Percentiles rank a stretch among this genome's conserved stretches.
Evolutionary conservation across 164 flowering plant genomes (phyloP).

Genomic region (Brasenia schreberi): DNA sequence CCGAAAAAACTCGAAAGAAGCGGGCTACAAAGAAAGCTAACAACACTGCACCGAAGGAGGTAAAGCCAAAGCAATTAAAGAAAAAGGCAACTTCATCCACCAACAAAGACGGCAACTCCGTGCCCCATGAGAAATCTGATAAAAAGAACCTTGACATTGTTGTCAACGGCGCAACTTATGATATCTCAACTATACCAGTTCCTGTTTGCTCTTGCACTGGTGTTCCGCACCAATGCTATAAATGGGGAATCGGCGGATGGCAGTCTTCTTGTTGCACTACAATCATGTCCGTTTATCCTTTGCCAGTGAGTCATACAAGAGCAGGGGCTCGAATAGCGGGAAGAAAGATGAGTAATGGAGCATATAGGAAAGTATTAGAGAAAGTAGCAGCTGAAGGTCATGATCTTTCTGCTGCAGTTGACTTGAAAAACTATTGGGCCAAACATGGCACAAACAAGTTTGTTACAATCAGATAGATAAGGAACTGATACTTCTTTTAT

Average conservation of each 20-base stretch:
- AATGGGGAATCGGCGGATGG: constrained; percentile 58
- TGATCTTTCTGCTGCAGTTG: constrained; percentile 33
- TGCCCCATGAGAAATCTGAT: neutral
- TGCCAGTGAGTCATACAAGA: constrained; percentile 38
- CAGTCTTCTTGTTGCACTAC: constrained; percentile 52
- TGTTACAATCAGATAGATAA: constrained; percentile 31
- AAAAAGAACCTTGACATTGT: constrained; percentile 3
- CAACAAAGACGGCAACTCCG: neutral
- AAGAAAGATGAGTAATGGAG: constrained; percentile 54
- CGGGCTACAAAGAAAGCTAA: constrained; percentile 1
- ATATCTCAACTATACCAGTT: constrained; percentile 24
- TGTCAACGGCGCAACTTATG: constrained; percentile 19
- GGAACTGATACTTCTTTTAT: neutral
- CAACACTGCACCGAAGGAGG: constrained; percentile 5
- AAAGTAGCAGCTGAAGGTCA: constrained; percentile 36
- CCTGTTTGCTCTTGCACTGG: constrained; percentile 44
- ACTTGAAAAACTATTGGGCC: constrained; percentile 50
- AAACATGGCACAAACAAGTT: constrained; percentile 50
- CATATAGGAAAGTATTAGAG: constrained; percentile 33
- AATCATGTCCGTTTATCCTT: constrained; percentile 39
- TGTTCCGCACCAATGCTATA: constrained; percentile 24
- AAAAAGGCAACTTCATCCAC: neutral
- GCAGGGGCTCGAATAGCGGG: constrained; percentile 42
- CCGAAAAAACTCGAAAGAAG: neutral
- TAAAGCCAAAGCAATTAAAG: neutral